Conservation (phyloP, 2,329 filamentous ascomycete genomes). For the Nemania sp. region DNA sequence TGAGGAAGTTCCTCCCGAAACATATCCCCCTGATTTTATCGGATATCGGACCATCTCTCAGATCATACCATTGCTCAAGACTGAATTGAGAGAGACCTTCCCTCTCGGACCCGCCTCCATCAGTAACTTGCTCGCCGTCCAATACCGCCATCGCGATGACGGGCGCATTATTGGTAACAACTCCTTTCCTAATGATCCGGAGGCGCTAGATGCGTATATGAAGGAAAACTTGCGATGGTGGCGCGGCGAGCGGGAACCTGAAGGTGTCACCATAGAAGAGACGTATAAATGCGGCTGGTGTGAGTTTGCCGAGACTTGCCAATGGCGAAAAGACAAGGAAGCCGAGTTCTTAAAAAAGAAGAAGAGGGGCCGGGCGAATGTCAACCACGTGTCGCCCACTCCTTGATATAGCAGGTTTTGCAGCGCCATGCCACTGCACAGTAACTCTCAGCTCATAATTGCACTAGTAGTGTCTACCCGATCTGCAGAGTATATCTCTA, state of each 20-base stretch:
- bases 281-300: slow-evolving; percentile 89
- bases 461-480: neutral
- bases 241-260: slow-evolving; percentile 78
- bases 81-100: slow-evolving; percentile 65
- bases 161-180: slow-evolving; percentile 66
- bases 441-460: neutral
- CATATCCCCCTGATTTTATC: slow-evolving; percentile 53
- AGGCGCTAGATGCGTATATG: slow-evolving; percentile 74
- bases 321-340: slow-evolving; percentile 80
- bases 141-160: slow-evolving; percentile 65
- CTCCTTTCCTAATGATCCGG: slow-evolving; percentile 75
- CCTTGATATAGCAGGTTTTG: neutral
- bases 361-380: slow-evolving; percentile 20
- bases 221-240: slow-evolving; percentile 84
- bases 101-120: slow-evolving; percentile 62
- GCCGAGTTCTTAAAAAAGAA: slow-evolving; percentile 59
- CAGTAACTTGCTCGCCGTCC: slow-evolving; percentile 64
- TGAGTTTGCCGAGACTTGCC: slow-evolving; percentile 83
- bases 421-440: neutral
- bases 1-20: slow-evolving; percentile 36
- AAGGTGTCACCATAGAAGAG: slow-evolving; percentile 84
- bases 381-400: neutral
- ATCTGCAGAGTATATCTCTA: neutral
- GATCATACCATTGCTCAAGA: slow-evolving; percentile 59
- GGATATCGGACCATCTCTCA: slow-evolving; percentile 63